phyloP scores from a whole-genome alignment of 352 stramenopile genomes.

The Pythium pyrilobum region DNA sequence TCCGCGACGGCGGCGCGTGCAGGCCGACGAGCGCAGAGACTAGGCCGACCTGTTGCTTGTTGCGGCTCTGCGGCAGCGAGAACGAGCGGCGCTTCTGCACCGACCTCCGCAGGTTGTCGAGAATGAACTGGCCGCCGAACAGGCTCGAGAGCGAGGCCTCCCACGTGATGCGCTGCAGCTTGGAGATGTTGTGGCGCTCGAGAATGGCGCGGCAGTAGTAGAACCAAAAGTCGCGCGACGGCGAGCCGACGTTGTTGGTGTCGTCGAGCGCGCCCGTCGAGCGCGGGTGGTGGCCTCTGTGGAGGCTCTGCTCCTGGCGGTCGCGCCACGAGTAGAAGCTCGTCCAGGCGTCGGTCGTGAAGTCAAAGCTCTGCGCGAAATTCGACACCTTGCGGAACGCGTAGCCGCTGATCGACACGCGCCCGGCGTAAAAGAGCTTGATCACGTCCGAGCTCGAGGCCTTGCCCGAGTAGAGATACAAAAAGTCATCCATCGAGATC shows the following conservation, averaged over 20 bases:
- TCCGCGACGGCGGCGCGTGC: slow-evolving; percentile 1
- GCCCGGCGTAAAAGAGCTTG: slow-evolving; percentile 79
- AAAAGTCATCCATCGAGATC: slow-evolving; percentile 83
- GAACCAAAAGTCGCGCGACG: slow-evolving; percentile 69
- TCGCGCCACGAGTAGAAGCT: slow-evolving; percentile 70
- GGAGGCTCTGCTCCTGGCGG: slow-evolving; percentile 24
- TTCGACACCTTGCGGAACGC: slow-evolving; percentile 75
- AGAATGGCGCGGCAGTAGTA: slow-evolving; percentile 56
- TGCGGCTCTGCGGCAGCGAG: background rate
- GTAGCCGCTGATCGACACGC: slow-evolving; percentile 72
- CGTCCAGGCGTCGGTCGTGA: slow-evolving; percentile 73
- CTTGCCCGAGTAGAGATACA: slow-evolving; percentile 85
- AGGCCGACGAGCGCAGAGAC: slow-evolving; percentile 9
- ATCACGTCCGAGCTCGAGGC: slow-evolving; percentile 67
- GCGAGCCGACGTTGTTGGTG: slow-evolving; percentile 39
- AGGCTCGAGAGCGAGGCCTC: slow-evolving; percentile 62
- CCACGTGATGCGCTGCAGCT: slow-evolving; percentile 71
- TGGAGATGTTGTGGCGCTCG: slow-evolving; percentile 56
- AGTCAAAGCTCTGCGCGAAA: slow-evolving; percentile 85
- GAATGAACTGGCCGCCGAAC: slow-evolving; percentile 55
- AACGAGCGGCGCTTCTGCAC: slow-evolving; percentile 8
- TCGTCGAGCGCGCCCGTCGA: slow-evolving; percentile 35
- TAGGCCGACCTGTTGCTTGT: slow-evolving; percentile 6
- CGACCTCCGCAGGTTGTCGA: slow-evolving; percentile 32
- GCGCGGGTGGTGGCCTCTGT: slow-evolving; percentile 10